phyloP scores from a whole-genome alignment of 352 stramenopile genomes.

The Pythium periplocum region DNA sequence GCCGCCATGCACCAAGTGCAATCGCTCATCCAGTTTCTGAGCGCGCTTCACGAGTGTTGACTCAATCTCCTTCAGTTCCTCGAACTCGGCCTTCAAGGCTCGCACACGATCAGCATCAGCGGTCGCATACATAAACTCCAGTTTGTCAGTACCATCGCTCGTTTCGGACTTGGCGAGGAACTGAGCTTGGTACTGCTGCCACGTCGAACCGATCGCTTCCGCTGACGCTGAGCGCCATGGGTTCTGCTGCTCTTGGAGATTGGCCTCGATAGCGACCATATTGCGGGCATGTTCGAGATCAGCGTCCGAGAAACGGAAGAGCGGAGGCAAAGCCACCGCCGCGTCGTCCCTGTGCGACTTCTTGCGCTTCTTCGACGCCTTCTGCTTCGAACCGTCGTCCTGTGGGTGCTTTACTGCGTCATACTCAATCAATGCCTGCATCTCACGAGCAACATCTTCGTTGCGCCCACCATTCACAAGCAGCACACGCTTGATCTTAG shows the following conservation, averaged over 20 bases:
- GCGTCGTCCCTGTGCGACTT: slow-evolving; percentile 49
- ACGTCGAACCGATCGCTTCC: slow-evolving; percentile 20
- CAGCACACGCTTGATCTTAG: slow-evolving; percentile 44
- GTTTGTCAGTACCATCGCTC: slow-evolving; percentile 10
- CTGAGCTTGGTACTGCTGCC: slow-evolving; percentile 33
- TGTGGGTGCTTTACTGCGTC: slow-evolving; percentile 52
- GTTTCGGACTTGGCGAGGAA: slow-evolving; percentile 24
- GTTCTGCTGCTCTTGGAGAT: slow-evolving; percentile 27
- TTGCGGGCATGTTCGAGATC: slow-evolving; percentile 60
- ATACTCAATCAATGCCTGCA: slow-evolving; percentile 58
- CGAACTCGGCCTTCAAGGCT: slow-evolving; percentile 52
- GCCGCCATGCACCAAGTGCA: slow-evolving; percentile 54
- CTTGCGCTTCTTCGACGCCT: slow-evolving; percentile 54
- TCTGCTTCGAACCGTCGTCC: slow-evolving; percentile 27
- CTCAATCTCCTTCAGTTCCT: slow-evolving; percentile 60
- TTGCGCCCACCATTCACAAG: slow-evolving; percentile 12
- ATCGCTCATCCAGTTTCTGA: slow-evolving; percentile 71
- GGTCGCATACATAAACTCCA: slow-evolving; percentile 41
- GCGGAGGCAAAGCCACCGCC: slow-evolving; percentile 11
- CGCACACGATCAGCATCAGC: slow-evolving; percentile 36
- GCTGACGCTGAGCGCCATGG: slow-evolving; percentile 31
- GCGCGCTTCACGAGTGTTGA: slow-evolving; percentile 56
- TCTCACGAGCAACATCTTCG: slow-evolving; percentile 37
- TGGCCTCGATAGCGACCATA: slow-evolving; percentile 79
- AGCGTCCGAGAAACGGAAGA: slow-evolving; percentile 54